Conservation (phyloP, 257 asterid species). For the Schizonepeta tenuifolia region DNA sequence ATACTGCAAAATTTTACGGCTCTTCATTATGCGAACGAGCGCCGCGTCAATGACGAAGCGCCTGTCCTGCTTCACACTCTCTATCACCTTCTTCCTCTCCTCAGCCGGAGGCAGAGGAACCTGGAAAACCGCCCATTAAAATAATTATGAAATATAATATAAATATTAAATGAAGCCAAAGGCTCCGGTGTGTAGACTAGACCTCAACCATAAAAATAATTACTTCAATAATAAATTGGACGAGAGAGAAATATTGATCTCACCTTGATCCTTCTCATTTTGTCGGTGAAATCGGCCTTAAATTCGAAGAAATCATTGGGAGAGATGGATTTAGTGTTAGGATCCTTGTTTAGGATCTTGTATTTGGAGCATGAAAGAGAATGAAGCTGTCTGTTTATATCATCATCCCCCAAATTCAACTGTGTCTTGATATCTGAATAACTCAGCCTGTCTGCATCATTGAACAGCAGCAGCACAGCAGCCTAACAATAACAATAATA, state of each 20-base stretch:
- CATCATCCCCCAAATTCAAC: conserved; percentile 58
- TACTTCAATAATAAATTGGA: no score
- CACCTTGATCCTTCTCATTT: conserved; percentile 65
- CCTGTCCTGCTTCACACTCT: conserved; percentile 57
- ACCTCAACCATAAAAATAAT: no score
- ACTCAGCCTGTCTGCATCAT: conserved; percentile 53
- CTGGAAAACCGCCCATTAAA: not conserved
- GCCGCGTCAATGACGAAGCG: conserved; percentile 57
- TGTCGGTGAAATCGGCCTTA: conserved; percentile 58
- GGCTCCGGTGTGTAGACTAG: no score
- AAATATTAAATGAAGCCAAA: no score
- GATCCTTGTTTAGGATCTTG: conserved; percentile 36
- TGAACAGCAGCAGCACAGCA: conserved; percentile 58
- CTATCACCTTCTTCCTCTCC: conserved; percentile 62
- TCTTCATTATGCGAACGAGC: conserved; percentile 66
- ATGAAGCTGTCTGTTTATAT: conserved; percentile 54
- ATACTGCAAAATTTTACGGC: conserved; percentile 55
- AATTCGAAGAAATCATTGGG: conserved; percentile 46
- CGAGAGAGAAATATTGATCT: not conserved
- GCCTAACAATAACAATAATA: conserved; percentile 30
- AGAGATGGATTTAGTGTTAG: conserved; percentile 33
- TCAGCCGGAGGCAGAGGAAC: conserved; percentile 50
- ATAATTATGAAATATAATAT: no score
- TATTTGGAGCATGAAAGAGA: conserved; percentile 66
- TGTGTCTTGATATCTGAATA: conserved; percentile 53